Conservation (phyloP, 192 early-diverging fungal species). For the Linnemannia zychae region DNA sequence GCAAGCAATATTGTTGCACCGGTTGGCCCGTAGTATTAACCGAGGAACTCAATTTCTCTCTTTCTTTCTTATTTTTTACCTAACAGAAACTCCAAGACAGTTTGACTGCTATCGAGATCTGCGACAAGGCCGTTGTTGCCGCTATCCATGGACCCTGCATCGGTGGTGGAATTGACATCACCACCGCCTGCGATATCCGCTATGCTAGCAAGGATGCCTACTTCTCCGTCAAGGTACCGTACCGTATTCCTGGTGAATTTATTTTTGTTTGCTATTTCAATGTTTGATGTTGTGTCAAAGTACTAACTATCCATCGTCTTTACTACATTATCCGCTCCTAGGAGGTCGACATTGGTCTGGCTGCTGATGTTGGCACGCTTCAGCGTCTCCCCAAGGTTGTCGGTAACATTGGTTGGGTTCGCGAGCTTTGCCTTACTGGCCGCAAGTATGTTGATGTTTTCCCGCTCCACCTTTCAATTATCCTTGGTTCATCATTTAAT, state of each 20-base stretch:
- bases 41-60: not conserved
- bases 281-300: not conserved
- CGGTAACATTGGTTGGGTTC: slow-evolving; percentile 91
- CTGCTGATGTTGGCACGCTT: slow-evolving; percentile 93
- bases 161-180: slow-evolving; percentile 89
- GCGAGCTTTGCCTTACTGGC: slow-evolving; percentile 91
- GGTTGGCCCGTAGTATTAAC: not conserved
- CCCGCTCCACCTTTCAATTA: not conserved
- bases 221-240: slow-evolving; percentile 83
- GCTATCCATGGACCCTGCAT: slow-evolving; percentile 88
- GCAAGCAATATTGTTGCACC: not conserved
- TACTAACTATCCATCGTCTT: not conserved
- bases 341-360: slow-evolving; percentile 95
- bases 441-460: slow-evolving; percentile 67
- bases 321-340: slow-evolving; percentile 17
- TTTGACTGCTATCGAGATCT: slow-evolving; percentile 85
- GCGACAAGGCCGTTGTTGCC: slow-evolving; percentile 92
- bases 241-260: too few species aligned
- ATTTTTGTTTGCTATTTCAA: not conserved
- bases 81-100: slow-evolving; percentile 68
- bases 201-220: slow-evolving; percentile 80
- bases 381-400: slow-evolving; percentile 96
- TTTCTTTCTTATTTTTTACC: not conserved
- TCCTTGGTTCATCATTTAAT: not conserved
- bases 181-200: slow-evolving; percentile 95